Evolutionary conservation across 345 rosid species (phyloP), one percentile per base, ranked within the genome.

Genomic region (Salix koriyanagi): DNA sequence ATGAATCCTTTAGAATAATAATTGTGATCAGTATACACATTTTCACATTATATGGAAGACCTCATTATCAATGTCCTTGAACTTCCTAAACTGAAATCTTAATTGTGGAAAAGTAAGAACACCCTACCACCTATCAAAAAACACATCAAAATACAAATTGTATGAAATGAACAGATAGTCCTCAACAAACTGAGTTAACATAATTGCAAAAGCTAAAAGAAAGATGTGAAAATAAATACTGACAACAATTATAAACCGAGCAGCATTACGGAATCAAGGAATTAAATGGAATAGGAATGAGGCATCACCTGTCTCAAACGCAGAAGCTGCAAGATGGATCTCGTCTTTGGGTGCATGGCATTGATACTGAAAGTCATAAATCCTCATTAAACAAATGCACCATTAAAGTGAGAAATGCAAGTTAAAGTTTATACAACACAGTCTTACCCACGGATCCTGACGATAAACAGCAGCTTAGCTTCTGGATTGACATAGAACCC

Each of bases 401-500:
- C 28, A 58, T 9, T 23, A 58, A 58, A 10, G 3, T 23, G 23
- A 58, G 26, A 67, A 39, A 42, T 9, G 5, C 7, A 74, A 37
- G 28, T 13, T 10, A 42, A 73, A 36, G 1, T 16, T 73, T 56
- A 6, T 25, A 19, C 46, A 52, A 14, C 6, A 67, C 6, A 67
- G 3, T 15, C 78, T 52, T 37, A 75, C 78, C 78, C 78, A 25
- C 78, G 93, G 32, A 92, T 94, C 56, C 98, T 88, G 76, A 92
- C 67, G 67, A 92, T 90, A 71, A 91, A 94, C 83, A 94, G 46
- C 3, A 91, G 91, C 83, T 91, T 94, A 15, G 97, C 93, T 80
- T 95, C 97, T 23, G 99, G 97, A 41, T 89, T 87, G 19, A 93
- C 99, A 84, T 95, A 95, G 78, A 93, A 95, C 2, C 94, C 96